Evolutionary conservation across 2,329 filamentous ascomycete genomes (phyloP), one percentile per base, ranked within the genome.

Genomic region (Bipolaris oryzae): DNA sequence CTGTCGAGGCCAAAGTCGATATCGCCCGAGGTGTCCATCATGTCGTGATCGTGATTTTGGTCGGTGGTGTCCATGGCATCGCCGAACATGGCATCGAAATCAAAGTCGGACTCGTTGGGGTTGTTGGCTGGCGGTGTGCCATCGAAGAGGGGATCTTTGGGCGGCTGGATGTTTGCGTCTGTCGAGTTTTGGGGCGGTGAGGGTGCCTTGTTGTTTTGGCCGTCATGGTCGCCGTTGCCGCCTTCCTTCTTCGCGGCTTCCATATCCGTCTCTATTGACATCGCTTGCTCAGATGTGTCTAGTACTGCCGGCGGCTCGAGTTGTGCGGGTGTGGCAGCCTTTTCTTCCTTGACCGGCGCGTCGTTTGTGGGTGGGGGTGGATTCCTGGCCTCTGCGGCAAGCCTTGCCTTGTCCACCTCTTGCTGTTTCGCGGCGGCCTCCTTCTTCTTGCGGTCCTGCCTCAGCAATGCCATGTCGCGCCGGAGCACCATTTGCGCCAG

Each of bases 61-160:
- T 51, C 66, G 7, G 63, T 49, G 1, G 66, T 67, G 54, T 70
- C 69, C 59, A 69, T 68, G 2, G 63, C 51, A 53, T 75, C 70
- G 53, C 69, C 72, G 37, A 76, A 76, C 49, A 74, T 70, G 54
- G 72, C 68, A 43, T 75, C 73, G 48, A 75, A 74, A 51, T 78
- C 77, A 55, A 79, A 76, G 33, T 77, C 75, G n/a, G 62, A 62
- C 20, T 75, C 71, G 50, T 70, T 66, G 15, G 64, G 60, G 25
- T 70, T 69, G n/a, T 64, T 65, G 39, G 67, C 66, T 25, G 67
- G 68, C 21, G 71, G 68, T 0, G 69, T 70, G 56, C 52, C 62
- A 37, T 74, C 73, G 55, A 75, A 73, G 35, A 73, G 65, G 21
- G 69, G 67, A 25, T 76, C 69, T 42, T 58, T 57, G 10, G 64